Evolutionary conservation across 2,329 filamentous ascomycete species (phyloP).

Genomic region (Kalaharituber pfeilii): DNA sequence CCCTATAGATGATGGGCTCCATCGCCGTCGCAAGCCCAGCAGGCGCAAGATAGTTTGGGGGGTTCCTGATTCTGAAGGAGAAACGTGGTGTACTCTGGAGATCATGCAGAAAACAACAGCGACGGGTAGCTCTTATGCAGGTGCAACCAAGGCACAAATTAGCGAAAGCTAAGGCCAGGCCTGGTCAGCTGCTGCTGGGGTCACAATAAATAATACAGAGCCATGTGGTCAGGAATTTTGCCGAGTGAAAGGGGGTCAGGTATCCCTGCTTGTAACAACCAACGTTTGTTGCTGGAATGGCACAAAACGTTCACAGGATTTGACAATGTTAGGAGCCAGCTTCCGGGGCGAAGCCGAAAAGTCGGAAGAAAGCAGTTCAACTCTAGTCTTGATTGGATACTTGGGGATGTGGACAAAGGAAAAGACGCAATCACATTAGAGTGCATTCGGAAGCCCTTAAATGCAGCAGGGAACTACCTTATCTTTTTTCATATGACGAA

Average conservation of each 20-base stretch:
- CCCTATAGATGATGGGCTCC: slow-evolving; percentile 76
- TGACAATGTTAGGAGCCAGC: no score
- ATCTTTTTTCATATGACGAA: no score
- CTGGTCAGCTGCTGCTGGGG: neutral
- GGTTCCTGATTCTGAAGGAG: slow-evolving; percentile 22
- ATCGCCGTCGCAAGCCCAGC: slow-evolving; percentile 33
- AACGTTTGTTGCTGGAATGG: no score
- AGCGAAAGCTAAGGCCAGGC: neutral
- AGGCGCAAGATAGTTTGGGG: slow-evolving; percentile 17
- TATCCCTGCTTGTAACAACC: neutral
- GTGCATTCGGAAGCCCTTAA: no score
- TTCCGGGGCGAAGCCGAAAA: no score
- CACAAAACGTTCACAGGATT: no score
- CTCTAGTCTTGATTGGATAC: no score
- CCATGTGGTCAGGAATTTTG: neutral
- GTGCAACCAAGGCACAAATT: neutral
- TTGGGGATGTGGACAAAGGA: no score
- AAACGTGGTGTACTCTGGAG: slow-evolving; percentile 16
- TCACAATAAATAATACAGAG: neutral
- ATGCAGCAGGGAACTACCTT: no score
- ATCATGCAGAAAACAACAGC: neutral
- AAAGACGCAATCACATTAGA: no score
- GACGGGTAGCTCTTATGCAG: neutral
- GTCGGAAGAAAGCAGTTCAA: no score
- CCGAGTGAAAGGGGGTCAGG: neutral